Conservation (phyloP, 2,329 filamentous ascomycete species). For the Nectriaceae sp. region DNA sequence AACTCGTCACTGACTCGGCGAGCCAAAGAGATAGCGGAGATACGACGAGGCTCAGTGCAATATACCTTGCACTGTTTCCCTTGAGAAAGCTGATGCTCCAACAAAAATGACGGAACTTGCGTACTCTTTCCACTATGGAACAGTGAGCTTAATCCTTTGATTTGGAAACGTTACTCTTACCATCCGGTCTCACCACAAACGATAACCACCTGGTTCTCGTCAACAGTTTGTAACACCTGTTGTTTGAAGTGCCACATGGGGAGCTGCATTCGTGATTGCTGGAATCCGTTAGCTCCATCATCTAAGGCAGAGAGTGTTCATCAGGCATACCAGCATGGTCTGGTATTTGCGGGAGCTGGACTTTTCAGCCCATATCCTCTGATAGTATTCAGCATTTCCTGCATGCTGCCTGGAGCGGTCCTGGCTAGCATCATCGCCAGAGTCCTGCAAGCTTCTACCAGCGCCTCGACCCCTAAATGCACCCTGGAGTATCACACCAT, state of each 20-base stretch:
- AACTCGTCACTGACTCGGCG: constrained; percentile 93
- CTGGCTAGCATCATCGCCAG: constrained; percentile 48
- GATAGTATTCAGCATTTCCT: constrained; percentile 50
- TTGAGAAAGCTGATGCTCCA: constrained; percentile 82
- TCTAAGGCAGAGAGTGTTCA: background rate
- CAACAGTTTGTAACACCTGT: constrained; percentile 75
- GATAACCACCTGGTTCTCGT: constrained; percentile 82
- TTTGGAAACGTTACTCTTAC: constrained; percentile 36
- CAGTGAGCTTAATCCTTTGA: constrained; percentile 20
- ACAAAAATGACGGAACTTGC: constrained; percentile 89
- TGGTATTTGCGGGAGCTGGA: constrained; percentile 64
- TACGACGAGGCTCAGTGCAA: constrained; percentile 92
- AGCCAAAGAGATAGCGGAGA: constrained; percentile 93
- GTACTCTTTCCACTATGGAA: constrained; percentile 80
- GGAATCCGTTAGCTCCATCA: constrained; percentile 11
- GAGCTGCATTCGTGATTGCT: constrained; percentile 71
- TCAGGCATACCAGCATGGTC: constrained; percentile 67
- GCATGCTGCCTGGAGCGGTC: constrained; percentile 44
- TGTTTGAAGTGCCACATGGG: constrained; percentile 88
- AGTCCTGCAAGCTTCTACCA: constrained; percentile 48
- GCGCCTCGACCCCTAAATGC: constrained; percentile 68
- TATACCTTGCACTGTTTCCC: constrained; percentile 89
- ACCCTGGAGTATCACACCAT: constrained; percentile 75
- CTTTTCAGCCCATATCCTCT: constrained; percentile 62
- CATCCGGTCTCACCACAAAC: constrained; percentile 96